Evolutionary conservation across 2,329 filamentous ascomycete species (phyloP), one percentile per base, ranked within the genome.

Genomic region (Hymenoscyphus infarciens): DNA sequence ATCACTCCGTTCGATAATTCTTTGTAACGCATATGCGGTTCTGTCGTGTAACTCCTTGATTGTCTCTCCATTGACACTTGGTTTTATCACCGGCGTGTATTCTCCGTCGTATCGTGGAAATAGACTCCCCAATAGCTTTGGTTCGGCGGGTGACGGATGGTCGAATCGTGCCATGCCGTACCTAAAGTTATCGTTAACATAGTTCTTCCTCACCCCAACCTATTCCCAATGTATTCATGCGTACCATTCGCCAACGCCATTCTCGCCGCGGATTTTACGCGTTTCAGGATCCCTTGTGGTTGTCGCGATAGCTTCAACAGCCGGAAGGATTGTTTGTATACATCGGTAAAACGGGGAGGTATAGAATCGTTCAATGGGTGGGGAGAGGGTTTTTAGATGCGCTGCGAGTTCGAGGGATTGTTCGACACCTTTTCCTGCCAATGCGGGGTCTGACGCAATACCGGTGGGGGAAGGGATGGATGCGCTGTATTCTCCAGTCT

Each of bases 281-380:
- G 73, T 65, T 16, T 69, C 61, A 2, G 64, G 63, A 53, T 69
- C 66, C 16, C 63, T 56, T 25, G 63, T 56, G 22, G 55, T 61
- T 2, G 56, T n/a, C 33, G 69, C 63, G 57, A 85, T 79, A 11
- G 74, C 74, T n/a, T 79, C 75, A 57, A 87, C 79, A 69, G 88
- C 88, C 0, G 92, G 92, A 56, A 83, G 80, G 59, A 96, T 85
- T 1, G 92, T 96, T 77, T 96, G 90, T 52, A 96, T 79, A 73
- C 92, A 97, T 67, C 92, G 86, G 75, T 95, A 96, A 77, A 92
- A 96, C 0, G 91, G 90, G 64, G 88, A 92, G 35, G 86, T 90
- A 78, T 97, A 98, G 68, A 98, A 83, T 56, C 82, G 82, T 60
- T 92, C 87, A 63, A 94, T 83, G 1, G 87, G 84, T 38, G 90